Conservation (phyloP, 805 yeast species). For the Kregervanrija fluxuum region DNA sequence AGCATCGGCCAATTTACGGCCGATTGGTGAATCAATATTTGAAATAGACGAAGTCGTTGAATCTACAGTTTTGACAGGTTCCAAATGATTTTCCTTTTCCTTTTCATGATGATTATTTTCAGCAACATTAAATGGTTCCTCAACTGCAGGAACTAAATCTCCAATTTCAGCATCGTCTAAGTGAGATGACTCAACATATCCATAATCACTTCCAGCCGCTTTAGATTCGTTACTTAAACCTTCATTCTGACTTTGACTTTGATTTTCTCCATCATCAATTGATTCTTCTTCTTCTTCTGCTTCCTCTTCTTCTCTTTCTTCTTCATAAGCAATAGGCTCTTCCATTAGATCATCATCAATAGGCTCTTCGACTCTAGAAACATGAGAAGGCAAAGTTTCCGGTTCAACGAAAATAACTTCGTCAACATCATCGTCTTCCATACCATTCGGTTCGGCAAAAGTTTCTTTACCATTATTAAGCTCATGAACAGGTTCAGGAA, state of each 20-base stretch:
- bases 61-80: no score
- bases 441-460: background rate
- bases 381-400: slow-evolving; percentile 2
- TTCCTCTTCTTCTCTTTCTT: background rate
- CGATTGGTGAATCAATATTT: no score
- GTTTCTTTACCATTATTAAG: no score
- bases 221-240: slow-evolving; percentile 3
- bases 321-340: slow-evolving; percentile 4
- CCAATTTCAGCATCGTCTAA: no score
- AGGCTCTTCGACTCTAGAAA: slow-evolving; percentile 2
- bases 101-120: no score
- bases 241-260: slow-evolving; percentile 4
- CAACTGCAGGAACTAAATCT: no score
- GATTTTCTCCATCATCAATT: slow-evolving; percentile 10
- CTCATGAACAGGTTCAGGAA: no score
- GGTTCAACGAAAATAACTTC: background rate
- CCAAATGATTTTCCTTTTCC: no score
- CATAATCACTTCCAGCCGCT: background rate
- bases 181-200: no score
- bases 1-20: no score
- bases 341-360: slow-evolving; percentile 10
- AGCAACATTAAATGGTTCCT: no score
- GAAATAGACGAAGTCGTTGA: no score
- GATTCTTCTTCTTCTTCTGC: background rate
- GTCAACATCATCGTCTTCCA: slow-evolving; percentile 2